Percentiles rank a stretch among this genome's conserved stretches.
Conservation (phyloP, 2,329 filamentous ascomycete genomes). For the Fusarium palustre region DNA sequence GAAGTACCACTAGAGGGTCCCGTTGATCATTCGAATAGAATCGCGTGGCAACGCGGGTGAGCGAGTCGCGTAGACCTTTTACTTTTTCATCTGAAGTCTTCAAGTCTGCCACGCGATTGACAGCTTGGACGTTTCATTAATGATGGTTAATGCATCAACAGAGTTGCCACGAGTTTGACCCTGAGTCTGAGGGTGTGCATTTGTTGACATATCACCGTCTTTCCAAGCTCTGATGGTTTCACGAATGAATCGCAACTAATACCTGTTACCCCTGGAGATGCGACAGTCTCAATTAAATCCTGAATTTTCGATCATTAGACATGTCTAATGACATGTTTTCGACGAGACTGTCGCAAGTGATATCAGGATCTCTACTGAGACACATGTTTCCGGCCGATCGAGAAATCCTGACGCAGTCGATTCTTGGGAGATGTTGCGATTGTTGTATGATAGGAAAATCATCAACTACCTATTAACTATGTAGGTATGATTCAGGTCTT, state of each 20-base stretch:
- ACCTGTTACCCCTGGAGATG: neutral
- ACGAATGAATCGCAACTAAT: conserved; percentile 16
- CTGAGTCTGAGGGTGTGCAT: neutral
- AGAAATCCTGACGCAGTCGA: conserved; percentile 11
- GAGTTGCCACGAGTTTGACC: conserved; percentile 18
- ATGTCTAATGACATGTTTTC: conserved; percentile 7
- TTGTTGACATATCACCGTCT: neutral
- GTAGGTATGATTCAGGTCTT: conserved; percentile 8
- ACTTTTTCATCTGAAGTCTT: neutral
- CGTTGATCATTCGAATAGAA: neutral
- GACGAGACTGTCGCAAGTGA: conserved; percentile 18
- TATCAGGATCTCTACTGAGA: conserved; percentile 10
- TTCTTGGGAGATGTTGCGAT: conserved; percentile 4
- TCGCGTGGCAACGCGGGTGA: conserved; percentile 15
- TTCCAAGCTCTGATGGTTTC: conserved; percentile 9
- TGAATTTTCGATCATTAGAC: conserved; percentile 1
- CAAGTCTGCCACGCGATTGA: conserved; percentile 37
- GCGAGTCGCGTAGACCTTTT: conserved; percentile 28
- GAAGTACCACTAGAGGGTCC: neutral
- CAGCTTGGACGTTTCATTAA: conserved; percentile 33
- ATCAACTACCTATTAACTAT: no score
- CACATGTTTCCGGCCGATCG: conserved; percentile 20
- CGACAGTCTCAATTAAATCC: neutral
- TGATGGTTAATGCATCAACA: conserved; percentile 13
- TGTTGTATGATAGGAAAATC: neutral